phyloP scores from a whole-genome alignment of 768 basidiomycete species.

The Daedaleopsis nitida region DNA sequence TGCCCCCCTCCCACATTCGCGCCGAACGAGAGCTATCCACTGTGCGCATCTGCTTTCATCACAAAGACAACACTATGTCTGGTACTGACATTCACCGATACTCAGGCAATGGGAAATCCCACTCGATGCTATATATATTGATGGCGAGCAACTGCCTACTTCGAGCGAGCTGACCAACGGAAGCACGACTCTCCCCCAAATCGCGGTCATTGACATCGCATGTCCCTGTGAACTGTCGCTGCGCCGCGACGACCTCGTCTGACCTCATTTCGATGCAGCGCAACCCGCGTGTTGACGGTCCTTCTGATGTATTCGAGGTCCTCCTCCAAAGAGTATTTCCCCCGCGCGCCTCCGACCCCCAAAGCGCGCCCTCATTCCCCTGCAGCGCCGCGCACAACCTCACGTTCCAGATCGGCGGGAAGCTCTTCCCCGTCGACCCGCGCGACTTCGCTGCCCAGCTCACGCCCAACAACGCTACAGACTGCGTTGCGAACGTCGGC shows the following conservation, averaged over 20 bases:
- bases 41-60: conserved; percentile 16
- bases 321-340: conserved; percentile 47
- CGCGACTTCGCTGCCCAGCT: conserved; percentile 63
- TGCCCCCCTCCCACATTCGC: conserved; percentile 52
- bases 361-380: conserved; percentile 40
- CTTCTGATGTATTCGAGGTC: conserved; percentile 58
- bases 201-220: no score
- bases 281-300: conserved; percentile 75
- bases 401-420: conserved; percentile 69
- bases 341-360: conserved; percentile 1
- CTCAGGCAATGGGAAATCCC: conserved; percentile 61
- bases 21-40: conserved; percentile 52
- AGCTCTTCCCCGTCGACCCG: conserved; percentile 73
- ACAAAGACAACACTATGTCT: rapidly evolving
- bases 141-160: conserved; percentile 51
- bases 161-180: no score
- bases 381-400: conserved; percentile 67
- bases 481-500: conserved; percentile 55
- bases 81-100: neutral
- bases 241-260: neutral
- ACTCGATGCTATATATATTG: conserved; percentile 71
- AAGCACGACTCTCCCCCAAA: no score
- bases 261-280: conserved; percentile 47
- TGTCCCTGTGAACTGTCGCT: no score
- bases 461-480: conserved; percentile 37